Evolutionary conservation across 202 grass and related monocot species (phyloP).

Genomic region (Zizania palustris): DNA sequence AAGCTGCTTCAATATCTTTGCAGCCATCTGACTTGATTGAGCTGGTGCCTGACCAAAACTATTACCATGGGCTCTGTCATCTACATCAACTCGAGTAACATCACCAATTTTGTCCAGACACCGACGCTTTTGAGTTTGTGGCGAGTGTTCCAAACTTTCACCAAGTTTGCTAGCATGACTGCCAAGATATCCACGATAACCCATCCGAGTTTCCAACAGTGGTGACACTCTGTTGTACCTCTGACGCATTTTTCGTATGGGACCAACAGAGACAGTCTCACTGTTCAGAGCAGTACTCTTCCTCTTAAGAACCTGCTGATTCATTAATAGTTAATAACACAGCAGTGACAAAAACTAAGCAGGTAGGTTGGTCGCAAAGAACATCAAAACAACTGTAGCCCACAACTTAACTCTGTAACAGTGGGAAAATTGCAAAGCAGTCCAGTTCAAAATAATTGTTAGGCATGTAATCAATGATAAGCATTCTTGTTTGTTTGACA

Average conservation of each 20-base stretch:
- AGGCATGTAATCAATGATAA: background rate
- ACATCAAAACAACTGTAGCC: background rate
- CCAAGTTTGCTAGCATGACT: slow-evolving; percentile 37
- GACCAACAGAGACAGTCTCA: slow-evolving; percentile 39
- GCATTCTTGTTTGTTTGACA: background rate
- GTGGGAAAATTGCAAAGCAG: background rate
- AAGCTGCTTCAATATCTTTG: slow-evolving; percentile 62
- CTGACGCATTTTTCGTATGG: slow-evolving; percentile 45
- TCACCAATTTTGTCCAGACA: slow-evolving; percentile 30
- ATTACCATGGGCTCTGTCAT: slow-evolving; percentile 14
- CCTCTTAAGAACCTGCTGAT: slow-evolving; percentile 52
- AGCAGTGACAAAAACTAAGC: slow-evolving; percentile 23
- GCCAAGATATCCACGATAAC: slow-evolving; percentile 35
- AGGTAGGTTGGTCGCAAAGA: background rate
- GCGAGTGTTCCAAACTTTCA: slow-evolving; percentile 25
- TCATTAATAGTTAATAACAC: slow-evolving; percentile 25
- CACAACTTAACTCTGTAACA: background rate
- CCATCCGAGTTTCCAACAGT: slow-evolving; percentile 38
- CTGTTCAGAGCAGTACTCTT: slow-evolving; percentile 49
- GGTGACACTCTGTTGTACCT: slow-evolving; percentile 49
- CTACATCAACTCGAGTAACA: background rate
- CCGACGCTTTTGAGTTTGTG: slow-evolving; percentile 35
- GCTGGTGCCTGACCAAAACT: slow-evolving; percentile 38
- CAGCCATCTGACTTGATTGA: slow-evolving; percentile 55
- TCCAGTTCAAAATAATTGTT: slow-evolving; percentile 13